Evolutionary conservation across 2,329 filamentous ascomycete species (phyloP).

Genomic region (Clonostachys rhizophaga): DNA sequence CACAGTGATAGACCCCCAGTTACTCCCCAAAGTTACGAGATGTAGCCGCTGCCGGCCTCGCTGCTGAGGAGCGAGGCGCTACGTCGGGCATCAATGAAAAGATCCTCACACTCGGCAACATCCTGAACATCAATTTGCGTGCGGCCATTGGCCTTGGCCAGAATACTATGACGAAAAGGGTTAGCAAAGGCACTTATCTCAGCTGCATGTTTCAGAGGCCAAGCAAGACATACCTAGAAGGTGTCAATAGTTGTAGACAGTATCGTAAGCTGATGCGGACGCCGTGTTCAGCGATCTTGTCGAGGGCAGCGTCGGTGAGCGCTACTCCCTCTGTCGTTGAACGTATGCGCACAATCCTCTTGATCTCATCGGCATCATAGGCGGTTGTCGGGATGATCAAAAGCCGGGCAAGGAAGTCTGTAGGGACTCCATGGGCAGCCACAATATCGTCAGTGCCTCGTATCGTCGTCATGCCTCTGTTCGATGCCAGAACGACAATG

Average conservation of each 20-base stretch:
- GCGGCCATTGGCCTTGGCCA: slow-evolving; percentile 79
- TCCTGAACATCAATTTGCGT: slow-evolving; percentile 73
- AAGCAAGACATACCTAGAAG: slow-evolving; percentile 56
- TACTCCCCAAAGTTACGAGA: slow-evolving; percentile 39
- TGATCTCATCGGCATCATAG: slow-evolving; percentile 85
- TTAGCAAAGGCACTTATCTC: slow-evolving; percentile 11
- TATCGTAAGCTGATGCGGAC: slow-evolving; percentile 88
- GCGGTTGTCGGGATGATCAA: slow-evolving; percentile 94
- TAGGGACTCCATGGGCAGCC: slow-evolving; percentile 88
- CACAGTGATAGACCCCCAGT: no score
- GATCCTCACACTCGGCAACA: slow-evolving; percentile 75
- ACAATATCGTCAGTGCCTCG: slow-evolving; percentile 78
- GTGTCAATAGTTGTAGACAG: slow-evolving; percentile 85
- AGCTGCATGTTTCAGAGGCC: slow-evolving; percentile 2
- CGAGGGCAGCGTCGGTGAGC: slow-evolving; percentile 76
- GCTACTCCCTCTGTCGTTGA: slow-evolving; percentile 76
- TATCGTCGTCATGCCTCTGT: slow-evolving; percentile 90
- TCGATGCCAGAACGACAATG: slow-evolving; percentile 95
- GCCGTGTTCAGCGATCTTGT: slow-evolving; percentile 82
- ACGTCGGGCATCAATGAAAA: slow-evolving; percentile 78
- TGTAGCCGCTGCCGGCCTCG: slow-evolving; percentile 60
- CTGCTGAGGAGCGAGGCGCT: slow-evolving; percentile 66
- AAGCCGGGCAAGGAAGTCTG: slow-evolving; percentile 87
- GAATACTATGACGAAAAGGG: slow-evolving; percentile 54
- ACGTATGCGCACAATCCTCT: slow-evolving; percentile 82